Conservation (phyloP, 2,329 filamentous ascomycete genomes). For the Colletotrichum destructivum region DNA sequence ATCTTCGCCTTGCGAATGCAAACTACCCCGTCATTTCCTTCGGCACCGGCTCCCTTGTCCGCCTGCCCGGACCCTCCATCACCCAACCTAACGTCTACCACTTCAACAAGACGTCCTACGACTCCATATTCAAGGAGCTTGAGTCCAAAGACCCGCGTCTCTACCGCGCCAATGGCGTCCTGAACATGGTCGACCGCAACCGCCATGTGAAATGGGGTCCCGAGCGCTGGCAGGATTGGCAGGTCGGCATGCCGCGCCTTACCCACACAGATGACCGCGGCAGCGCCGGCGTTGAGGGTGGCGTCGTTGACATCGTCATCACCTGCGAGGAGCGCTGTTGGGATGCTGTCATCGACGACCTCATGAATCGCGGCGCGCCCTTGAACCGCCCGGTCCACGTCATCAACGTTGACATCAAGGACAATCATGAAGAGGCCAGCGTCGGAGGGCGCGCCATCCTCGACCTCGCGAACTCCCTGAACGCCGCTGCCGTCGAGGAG, state of each 20-base stretch:
- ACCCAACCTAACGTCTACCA: constrained; percentile 97
- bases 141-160: constrained; percentile 87
- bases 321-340: constrained; percentile 98
- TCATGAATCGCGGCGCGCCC: constrained; percentile 86
- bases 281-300: constrained; percentile 85
- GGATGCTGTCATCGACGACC: constrained; percentile 96
- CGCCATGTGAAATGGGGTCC: constrained; percentile 94
- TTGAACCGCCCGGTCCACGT: constrained; percentile 96
- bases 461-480: constrained; percentile 89
- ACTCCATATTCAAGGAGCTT: constrained; percentile 94
- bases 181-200: constrained; percentile 97
- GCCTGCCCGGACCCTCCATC: constrained; percentile 91
- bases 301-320: constrained; percentile 93
- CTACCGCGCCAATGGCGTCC: constrained; percentile 91
- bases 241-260: constrained; percentile 85
- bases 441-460: constrained; percentile 93
- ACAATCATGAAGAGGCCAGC: constrained; percentile 97
- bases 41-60: constrained; percentile 94
- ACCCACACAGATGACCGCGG: constrained; percentile 85
- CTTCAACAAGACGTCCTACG: constrained; percentile 97
- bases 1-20: constrained; percentile 88
- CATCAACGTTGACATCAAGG: constrained; percentile 98
- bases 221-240: constrained; percentile 98
- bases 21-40: constrained; percentile 98
- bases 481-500: constrained; percentile 84